Evolutionary conservation across 305 asterid species (phyloP).

Genomic region (Fraxinus platypoda): DNA sequence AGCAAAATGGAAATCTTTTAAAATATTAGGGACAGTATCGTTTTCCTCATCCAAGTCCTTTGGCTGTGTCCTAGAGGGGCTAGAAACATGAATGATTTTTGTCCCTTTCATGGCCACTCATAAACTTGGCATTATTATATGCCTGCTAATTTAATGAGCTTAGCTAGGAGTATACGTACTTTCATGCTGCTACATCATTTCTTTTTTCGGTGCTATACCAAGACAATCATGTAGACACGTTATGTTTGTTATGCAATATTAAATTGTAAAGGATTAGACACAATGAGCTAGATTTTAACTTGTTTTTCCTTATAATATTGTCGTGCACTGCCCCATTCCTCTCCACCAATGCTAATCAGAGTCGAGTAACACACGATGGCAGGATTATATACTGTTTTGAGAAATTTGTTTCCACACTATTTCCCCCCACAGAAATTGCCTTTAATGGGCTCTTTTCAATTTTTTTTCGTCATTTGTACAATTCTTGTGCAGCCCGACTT

Average conservation of each 20-base stretch:
- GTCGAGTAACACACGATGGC: not conserved
- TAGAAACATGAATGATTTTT: not conserved
- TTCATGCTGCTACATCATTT: not conserved
- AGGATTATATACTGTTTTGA: not conserved
- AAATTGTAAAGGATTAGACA: not conserved
- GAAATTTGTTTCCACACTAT: not conserved
- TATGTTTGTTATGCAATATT: not conserved
- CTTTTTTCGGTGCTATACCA: not conserved
- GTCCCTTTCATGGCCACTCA: not conserved
- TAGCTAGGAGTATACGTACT: not conserved
- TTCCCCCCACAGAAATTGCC: not conserved
- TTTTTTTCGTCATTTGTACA: not conserved
- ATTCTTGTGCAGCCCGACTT: constrained; percentile 46
- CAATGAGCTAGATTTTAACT: not conserved
- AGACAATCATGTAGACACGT: not conserved
- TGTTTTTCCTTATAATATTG: not conserved
- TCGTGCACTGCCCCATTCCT: not conserved
- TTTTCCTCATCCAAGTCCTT: not conserved
- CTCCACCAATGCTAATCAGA: not conserved
- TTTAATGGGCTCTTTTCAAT: not conserved
- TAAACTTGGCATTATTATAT: not conserved
- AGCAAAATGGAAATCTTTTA: not conserved
- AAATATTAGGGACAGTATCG: not conserved
- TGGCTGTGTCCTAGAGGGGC: not conserved
- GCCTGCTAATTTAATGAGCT: not conserved